phyloP scores from a whole-genome alignment of 1,139 yeast genomes.

The Insectozyma bohioensis region DNA sequence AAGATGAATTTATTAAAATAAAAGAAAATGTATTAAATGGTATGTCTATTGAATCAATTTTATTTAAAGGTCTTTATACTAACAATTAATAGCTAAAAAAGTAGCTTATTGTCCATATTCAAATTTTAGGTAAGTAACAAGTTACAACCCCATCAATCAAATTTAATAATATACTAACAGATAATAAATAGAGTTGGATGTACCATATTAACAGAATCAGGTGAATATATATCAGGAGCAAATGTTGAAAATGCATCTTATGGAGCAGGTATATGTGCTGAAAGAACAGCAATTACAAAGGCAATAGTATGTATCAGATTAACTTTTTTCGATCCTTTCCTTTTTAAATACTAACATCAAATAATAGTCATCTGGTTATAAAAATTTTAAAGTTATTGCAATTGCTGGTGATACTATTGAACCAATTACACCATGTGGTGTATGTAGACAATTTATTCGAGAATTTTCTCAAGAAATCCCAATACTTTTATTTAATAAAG shows the following conservation, averaged over 20 bases:
- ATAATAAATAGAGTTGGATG: constrained; percentile 81
- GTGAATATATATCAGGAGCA: constrained; percentile 63
- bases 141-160: neutral
- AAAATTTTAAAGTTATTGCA: constrained; percentile 60
- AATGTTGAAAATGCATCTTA: constrained; percentile 93
- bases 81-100: constrained; percentile 38
- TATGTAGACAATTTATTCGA: constrained; percentile 84
- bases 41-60: constrained; percentile 16
- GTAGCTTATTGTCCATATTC: constrained; percentile 81
- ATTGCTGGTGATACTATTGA: constrained; percentile 63
- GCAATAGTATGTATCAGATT: constrained; percentile 57
- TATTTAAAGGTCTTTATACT: no score
- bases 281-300: constrained; percentile 70
- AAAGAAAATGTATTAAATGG: constrained; percentile 30
- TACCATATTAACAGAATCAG: constrained; percentile 54
- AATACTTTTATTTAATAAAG: constrained; percentile 59
- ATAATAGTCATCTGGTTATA: constrained; percentile 30
- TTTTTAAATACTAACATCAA: constrained; percentile 7
- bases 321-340: neutral
- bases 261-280: constrained; percentile 91
- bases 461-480: constrained; percentile 64
- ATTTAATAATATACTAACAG: constrained; percentile 17
- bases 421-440: constrained; percentile 86
- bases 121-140: constrained; percentile 53
- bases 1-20: constrained; percentile 26